A percentile compares a stretch with the other conserved stretches of the same genome.
Evolutionary conservation across 805 yeast species (phyloP).

Genomic region (Sugiyamaella smithiae): DNA sequence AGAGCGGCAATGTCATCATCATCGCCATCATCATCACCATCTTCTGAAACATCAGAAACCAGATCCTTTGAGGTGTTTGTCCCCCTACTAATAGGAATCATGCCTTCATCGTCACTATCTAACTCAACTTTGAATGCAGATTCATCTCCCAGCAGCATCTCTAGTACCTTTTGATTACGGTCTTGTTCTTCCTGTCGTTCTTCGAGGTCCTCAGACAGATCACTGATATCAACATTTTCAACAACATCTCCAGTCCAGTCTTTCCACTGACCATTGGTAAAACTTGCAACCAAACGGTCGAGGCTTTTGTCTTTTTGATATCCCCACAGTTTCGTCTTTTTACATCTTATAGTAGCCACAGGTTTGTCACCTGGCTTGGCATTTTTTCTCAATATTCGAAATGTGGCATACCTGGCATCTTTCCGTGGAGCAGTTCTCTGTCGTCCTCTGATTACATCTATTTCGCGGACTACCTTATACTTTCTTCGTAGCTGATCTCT

Average conservation of each 20-base stretch:
- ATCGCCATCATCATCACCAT: background rate
- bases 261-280: slow-evolving; percentile 67
- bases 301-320: slow-evolving; percentile 62
- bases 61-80: no score
- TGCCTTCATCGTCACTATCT: slow-evolving; percentile 30
- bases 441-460: slow-evolving; percentile 54
- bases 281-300: slow-evolving; percentile 62
- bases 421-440: slow-evolving; percentile 55
- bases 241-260: slow-evolving; percentile 77
- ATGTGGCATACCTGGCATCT: slow-evolving; percentile 51
- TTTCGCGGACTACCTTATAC: slow-evolving; percentile 28
- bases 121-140: slow-evolving; percentile 4
- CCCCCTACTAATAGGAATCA: background rate
- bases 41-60: no score
- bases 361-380: slow-evolving; percentile 45
- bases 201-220: slow-evolving; percentile 36
- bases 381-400: slow-evolving; percentile 48
- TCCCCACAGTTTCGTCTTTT: slow-evolving; percentile 90
- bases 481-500: slow-evolving; percentile 32
- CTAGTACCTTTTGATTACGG: slow-evolving; percentile 47
- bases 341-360: slow-evolving; percentile 49
- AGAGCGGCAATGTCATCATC: background rate
- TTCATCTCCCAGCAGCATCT: slow-evolving; percentile 44
- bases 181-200: slow-evolving; percentile 40
- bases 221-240: slow-evolving; percentile 47